phyloP scores from a whole-genome alignment of 495 filamentous ascomycete species.

The Chaetomium fimeti region DNA sequence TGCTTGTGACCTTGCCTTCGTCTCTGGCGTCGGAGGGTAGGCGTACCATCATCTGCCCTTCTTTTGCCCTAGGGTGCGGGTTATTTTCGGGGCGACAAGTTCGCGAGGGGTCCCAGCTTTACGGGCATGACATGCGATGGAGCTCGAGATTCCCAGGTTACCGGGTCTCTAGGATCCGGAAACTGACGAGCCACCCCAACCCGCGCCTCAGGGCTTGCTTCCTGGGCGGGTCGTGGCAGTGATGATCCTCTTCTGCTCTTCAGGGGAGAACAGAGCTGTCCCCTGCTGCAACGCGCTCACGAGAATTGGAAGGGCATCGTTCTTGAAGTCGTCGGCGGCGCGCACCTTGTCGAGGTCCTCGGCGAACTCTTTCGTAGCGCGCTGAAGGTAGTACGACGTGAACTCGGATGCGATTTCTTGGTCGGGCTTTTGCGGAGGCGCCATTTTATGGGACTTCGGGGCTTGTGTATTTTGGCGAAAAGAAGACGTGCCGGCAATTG shows the following conservation, averaged over 20 bases:
- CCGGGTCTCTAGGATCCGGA: background rate
- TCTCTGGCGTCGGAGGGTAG: background rate
- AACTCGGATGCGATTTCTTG: slow-evolving; percentile 48
- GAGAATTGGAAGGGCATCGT: slow-evolving; percentile 59
- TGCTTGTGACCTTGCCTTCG: background rate
- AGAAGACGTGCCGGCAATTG: background rate
- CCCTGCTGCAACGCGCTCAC: slow-evolving; percentile 66
- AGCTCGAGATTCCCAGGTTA: background rate
- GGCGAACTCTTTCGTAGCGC: slow-evolving; percentile 63
- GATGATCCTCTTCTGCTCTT: slow-evolving; percentile 44
- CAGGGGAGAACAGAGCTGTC: slow-evolving; percentile 46
- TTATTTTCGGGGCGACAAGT: no score
- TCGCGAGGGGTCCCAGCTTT: background rate
- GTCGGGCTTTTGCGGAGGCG: slow-evolving; percentile 32
- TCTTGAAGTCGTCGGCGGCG: slow-evolving; percentile 64
- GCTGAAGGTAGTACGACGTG: slow-evolving; percentile 63
- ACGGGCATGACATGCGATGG: background rate
- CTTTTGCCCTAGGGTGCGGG: background rate
- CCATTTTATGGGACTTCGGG: slow-evolving; percentile 1
- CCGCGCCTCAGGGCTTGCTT: background rate
- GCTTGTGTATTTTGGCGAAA: background rate
- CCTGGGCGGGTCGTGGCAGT: slow-evolving; percentile 12
- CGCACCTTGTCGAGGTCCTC: slow-evolving; percentile 70
- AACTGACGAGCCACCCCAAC: background rate
- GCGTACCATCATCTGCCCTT: background rate